These are phyloP conservation scores for Pseudoturritis turrita DNA, from an alignment of 345 rosid species.

Conservation along the genomic window DNA sequence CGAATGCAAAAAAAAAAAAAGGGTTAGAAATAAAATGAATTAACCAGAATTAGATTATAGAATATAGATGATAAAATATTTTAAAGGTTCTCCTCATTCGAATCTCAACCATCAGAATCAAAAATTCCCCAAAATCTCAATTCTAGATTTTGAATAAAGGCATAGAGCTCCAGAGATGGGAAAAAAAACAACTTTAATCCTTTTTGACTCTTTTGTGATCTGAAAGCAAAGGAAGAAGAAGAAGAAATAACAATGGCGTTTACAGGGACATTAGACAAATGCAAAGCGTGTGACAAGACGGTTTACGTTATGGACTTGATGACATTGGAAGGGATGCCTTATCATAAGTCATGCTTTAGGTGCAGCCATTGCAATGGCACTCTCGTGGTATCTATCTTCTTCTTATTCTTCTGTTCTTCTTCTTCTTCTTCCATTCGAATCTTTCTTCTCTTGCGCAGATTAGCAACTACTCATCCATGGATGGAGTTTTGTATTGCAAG, in stretches of 20 bases:
- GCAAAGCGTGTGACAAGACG: constrained; percentile 94
- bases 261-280: constrained; percentile 87
- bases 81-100: constrained; percentile 27
- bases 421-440: background rate
- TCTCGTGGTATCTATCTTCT: constrained; percentile 56
- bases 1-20: background rate
- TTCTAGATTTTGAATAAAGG: background rate
- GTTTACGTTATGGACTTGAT: constrained; percentile 77
- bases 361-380: constrained; percentile 95
- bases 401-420: constrained; percentile 32
- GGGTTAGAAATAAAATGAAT: background rate
- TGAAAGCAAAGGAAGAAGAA: background rate
- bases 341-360: constrained; percentile 86
- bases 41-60: constrained; percentile 20
- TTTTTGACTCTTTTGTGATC: background rate
- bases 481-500: constrained; percentile 91
- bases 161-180: background rate
- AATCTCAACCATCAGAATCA: constrained; percentile 30
- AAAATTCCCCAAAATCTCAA: background rate
- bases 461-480: constrained; percentile 97
- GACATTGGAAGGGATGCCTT: constrained; percentile 87
- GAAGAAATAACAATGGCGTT: constrained; percentile 46
- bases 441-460: constrained; percentile 39
- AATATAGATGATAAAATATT: background rate
- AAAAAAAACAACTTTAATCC: background rate